A percentile compares a stretch with the other conserved stretches of the same genome.
phyloP scores from a whole-genome alignment of 108 stramenopile species.

The Nitzschia putrida region DNA sequence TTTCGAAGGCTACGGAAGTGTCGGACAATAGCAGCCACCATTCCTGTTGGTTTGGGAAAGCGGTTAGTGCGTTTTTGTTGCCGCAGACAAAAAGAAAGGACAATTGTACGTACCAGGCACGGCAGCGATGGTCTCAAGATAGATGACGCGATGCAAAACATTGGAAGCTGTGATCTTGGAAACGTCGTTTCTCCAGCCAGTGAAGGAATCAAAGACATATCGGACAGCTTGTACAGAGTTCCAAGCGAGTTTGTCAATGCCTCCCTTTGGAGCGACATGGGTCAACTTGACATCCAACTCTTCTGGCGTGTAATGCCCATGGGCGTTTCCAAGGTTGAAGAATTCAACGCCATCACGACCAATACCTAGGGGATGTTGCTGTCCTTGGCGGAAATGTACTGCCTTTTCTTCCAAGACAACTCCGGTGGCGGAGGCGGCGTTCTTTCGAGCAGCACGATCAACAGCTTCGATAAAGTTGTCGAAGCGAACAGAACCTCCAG shows the following conservation, averaged over 20 bases:
- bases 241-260: slow-evolving; percentile 55
- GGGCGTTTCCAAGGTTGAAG: slow-evolving; percentile 67
- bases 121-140: slow-evolving; percentile 87
- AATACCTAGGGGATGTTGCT: slow-evolving; percentile 42
- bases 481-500: slow-evolving; percentile 54
- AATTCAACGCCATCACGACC: slow-evolving; percentile 17
- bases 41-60: slow-evolving; percentile 13
- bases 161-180: slow-evolving; percentile 54
- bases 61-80: no score
- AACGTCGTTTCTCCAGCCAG: slow-evolving; percentile 69
- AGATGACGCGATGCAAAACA: slow-evolving; percentile 79
- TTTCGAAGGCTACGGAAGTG: slow-evolving; percentile 89
- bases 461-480: slow-evolving; percentile 68
- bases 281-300: slow-evolving; percentile 72
- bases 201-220: slow-evolving; percentile 55
- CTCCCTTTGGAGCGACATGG: slow-evolving; percentile 52
- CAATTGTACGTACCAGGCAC: slow-evolving; percentile 72
- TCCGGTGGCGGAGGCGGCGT: neutral
- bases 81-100: no score
- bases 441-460: slow-evolving; percentile 40
- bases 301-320: slow-evolving; percentile 63
- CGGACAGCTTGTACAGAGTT: slow-evolving; percentile 61
- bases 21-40: slow-evolving; percentile 85
- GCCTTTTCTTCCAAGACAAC: neutral
- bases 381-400: slow-evolving; percentile 49